phyloP scores from a whole-genome alignment of 257 asterid species.

The Lavandula angustifolia region DNA sequence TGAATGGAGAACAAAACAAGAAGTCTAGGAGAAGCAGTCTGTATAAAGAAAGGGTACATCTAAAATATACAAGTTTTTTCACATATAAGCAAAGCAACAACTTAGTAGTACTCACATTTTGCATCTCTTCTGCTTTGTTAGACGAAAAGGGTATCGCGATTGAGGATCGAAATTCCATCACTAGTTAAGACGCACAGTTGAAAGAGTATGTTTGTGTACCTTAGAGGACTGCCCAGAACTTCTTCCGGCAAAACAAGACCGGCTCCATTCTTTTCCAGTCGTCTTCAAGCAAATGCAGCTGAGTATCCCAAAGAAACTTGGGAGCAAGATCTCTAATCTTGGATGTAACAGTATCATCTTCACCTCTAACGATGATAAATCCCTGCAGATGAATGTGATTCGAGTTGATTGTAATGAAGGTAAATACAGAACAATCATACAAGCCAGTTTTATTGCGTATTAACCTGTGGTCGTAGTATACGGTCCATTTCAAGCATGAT shows the following conservation, averaged over 20 bases:
- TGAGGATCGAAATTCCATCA: background rate
- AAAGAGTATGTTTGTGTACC: background rate
- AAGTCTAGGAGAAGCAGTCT: background rate
- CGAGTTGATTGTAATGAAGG: background rate
- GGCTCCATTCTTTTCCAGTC: conserved; percentile 53
- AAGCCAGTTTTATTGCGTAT: conserved; percentile 2
- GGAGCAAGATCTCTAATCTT: conserved; percentile 61
- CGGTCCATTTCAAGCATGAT: conserved; percentile 94
- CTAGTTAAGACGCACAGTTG: background rate
- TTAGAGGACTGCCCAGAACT: conserved; percentile 78
- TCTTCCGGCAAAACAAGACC: conserved; percentile 76
- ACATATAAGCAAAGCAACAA: conserved; percentile 19
- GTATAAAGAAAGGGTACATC: conserved; percentile 18
- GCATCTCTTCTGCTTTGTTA: background rate
- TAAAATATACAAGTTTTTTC: conserved; percentile 31
- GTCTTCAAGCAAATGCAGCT: conserved; percentile 64
- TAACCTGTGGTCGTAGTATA: conserved; percentile 77
- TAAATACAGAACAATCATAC: background rate
- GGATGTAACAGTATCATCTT: conserved; percentile 53
- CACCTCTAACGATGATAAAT: conserved; percentile 69
- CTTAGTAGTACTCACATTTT: conserved; percentile 34
- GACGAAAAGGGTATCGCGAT: background rate
- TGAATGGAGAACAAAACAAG: conserved; percentile 12
- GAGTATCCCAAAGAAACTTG: conserved; percentile 79
- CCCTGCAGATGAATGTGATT: conserved; percentile 53